phyloP scores from a whole-genome alignment of 2,329 filamentous ascomycete species.

The Fusarium nodosum region DNA sequence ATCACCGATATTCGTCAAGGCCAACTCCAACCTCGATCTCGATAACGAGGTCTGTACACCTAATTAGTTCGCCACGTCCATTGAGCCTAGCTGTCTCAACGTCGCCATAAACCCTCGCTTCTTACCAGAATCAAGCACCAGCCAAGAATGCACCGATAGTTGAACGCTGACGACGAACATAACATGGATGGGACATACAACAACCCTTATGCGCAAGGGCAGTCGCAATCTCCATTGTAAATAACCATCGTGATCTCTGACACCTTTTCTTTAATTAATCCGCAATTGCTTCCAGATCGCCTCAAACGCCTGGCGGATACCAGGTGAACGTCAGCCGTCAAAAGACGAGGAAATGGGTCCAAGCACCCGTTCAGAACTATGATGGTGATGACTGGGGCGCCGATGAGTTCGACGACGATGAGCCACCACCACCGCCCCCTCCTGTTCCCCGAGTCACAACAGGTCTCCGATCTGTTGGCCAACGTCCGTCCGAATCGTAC shows the following conservation, averaged over 20 bases:
- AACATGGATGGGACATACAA: conserved; percentile 52
- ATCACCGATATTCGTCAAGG: conserved; percentile 31
- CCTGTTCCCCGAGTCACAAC: conserved; percentile 49
- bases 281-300: conserved; percentile 44
- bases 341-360: conserved; percentile 95
- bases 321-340: conserved; percentile 88
- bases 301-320: conserved; percentile 64
- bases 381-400: conserved; percentile 95
- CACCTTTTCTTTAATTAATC: conserved; percentile 29
- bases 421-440: conserved; percentile 56
- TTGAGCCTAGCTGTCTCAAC: conserved; percentile 20
- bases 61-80: conserved; percentile 23
- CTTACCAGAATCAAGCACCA: conserved; percentile 2
- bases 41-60: conserved; percentile 33
- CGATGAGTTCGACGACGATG: conserved; percentile 73
- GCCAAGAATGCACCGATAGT: conserved; percentile 47
- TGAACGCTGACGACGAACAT: conserved; percentile 26
- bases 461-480: conserved; percentile 49
- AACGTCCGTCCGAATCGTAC: conserved; percentile 51
- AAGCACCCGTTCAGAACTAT: conserved; percentile 87
- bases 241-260: conserved; percentile 6
- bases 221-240: conserved; percentile 51
- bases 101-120: conserved; percentile 15
- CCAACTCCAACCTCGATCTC: conserved; percentile 22
- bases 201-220: conserved; percentile 49